Evolutionary conservation across 768 basidiomycete species (phyloP), one percentile per base, ranked within the genome.

Genomic region (Boletus reticulatus): DNA sequence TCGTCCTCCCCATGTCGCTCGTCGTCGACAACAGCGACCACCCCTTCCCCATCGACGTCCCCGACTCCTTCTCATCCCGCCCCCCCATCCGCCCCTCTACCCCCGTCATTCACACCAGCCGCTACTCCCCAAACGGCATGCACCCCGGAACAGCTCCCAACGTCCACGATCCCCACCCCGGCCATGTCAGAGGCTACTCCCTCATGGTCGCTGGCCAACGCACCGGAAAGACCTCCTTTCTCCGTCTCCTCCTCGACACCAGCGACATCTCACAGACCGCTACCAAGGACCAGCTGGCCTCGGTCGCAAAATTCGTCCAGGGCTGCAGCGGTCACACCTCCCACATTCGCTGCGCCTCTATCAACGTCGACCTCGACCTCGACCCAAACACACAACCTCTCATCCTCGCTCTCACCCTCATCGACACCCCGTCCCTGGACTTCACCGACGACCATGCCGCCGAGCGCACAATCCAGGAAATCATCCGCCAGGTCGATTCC

Each of bases 181-280:
- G 52, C 66, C 58, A 57, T 54, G 60, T 65, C 67, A 68, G 63
- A 65, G 75, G 75, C 37, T 81, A 82, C 76, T 85, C 86, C 63
- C 76, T 92, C 72, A 87, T 92, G 76, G 89, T 90, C 67, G 90
- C 89, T 55, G 90, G 90, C 49, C 84, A 83, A 68, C 79, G 86
- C 74, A 85, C 87, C 74, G 88, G 89, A 74, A 94, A 94, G 80
- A 91, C 90, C 22, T 87, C 89, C 57, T 89, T 94, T 67, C 85
- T 92, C 67, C 84, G 89, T 54, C 87, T 92, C 65, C 79, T 94
- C 61, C 82, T 92, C 71, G 89, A 92, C 77, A 90, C 92, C 60
- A 81, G 81, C 76, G 76, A 81, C 68, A 77, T 92, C 65, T 81
- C 88, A 14, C 74, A 79, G 39, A 68, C 76, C 20, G 81, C 84